Base-by-base conservation (phyloP, 495 filamentous ascomycete genomes). In the Acidomyces sp. region DNA sequence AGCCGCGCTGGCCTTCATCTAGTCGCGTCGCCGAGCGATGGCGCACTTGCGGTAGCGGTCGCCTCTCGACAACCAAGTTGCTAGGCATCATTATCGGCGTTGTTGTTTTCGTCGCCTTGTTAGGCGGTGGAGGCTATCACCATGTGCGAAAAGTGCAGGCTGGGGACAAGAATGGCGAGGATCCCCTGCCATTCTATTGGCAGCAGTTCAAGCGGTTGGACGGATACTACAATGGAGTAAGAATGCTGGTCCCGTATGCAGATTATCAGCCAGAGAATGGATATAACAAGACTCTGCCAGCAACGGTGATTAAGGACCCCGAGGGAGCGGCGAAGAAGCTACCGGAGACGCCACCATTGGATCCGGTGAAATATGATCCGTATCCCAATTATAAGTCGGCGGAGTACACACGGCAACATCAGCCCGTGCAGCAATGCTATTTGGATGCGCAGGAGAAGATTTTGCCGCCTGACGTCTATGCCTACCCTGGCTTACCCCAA, bases 401-500 rank as follows among this genome's bases (percentile, higher is more conserved):
- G 30, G 47, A 54, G 25, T 62, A 61, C 37, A 48, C 53, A 10
- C 31, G 48, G 17, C 37, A 55, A 12, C 43, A 60, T 41, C 34
- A 47, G 11, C 43, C 50, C 17, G 53, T 65, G 19, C 34, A 59
- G 19, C n/a, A 53, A 24, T 65, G 62, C 47, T 63, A 39, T 41
- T 35, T 65, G 4, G 61, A 65, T 38, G 47, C 48, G 13, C 49
- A 54, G 4, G 53, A 58, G 4, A 53, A 34, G 17, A 40, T 58
- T 12, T 34, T 48, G 3, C 23, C 39, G 2, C 62, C 62, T 2
- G 60, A 63, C 33, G 52, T 63, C 26, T 62, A 57, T 41, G 62
- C 52, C 3, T 65, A 63, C 37, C 62, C 62, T 0, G 62, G 61
- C 22, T 34, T 65, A 23, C 62, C 62, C 3, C 59, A 63, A 39